Evolutionary conservation across 2,329 filamentous ascomycete genomes (phyloP).

Genomic region (Aplosporella prunicola): DNA sequence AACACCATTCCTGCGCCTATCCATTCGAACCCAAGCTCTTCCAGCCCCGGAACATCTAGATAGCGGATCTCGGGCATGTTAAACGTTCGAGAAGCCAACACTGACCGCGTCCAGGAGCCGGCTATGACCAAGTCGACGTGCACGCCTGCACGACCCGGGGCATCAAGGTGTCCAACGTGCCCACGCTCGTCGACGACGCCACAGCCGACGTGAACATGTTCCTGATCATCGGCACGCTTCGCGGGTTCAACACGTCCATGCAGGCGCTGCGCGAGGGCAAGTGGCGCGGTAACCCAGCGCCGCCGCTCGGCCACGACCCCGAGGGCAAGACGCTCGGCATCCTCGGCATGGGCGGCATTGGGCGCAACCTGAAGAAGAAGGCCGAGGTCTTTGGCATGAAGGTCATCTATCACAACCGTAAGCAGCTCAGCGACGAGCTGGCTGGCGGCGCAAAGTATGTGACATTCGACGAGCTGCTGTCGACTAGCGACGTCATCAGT

Average conservation of each 20-base stretch:
- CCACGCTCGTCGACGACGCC: slow-evolving; percentile 70
- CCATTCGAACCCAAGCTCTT: too few relatives aligned
- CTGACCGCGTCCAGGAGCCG: too few relatives aligned
- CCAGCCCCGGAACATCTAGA: too few relatives aligned
- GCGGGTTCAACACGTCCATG: slow-evolving; percentile 62
- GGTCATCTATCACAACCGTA: slow-evolving; percentile 66
- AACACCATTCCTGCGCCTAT: too few relatives aligned
- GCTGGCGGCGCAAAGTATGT: slow-evolving; percentile 56
- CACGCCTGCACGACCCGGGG: slow-evolving; percentile 56
- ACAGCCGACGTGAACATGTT: slow-evolving; percentile 78
- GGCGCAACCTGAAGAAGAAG: slow-evolving; percentile 65
- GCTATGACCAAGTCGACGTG: slow-evolving; percentile 76
- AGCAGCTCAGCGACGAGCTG: slow-evolving; percentile 46
- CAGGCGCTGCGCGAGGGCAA: slow-evolving; percentile 53
- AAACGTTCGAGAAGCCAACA: too few relatives aligned
- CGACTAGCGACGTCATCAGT: slow-evolving; percentile 64
- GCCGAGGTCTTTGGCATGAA: slow-evolving; percentile 67
- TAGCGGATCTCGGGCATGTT: too few relatives aligned
- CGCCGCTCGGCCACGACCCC: slow-evolving; percentile 63
- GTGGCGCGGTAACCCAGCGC: slow-evolving; percentile 52
- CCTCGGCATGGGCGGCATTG: slow-evolving; percentile 79
- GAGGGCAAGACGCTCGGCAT: slow-evolving; percentile 72
- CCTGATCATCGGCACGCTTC: slow-evolving; percentile 68
- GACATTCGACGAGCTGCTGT: slow-evolving; percentile 62
- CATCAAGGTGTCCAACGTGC: slow-evolving; percentile 69